Percentiles rank a stretch among this genome's conserved stretches.
Evolutionary conservation across 805 yeast genomes (phyloP).

Genomic region (Cyberlindnera bimundalis): DNA sequence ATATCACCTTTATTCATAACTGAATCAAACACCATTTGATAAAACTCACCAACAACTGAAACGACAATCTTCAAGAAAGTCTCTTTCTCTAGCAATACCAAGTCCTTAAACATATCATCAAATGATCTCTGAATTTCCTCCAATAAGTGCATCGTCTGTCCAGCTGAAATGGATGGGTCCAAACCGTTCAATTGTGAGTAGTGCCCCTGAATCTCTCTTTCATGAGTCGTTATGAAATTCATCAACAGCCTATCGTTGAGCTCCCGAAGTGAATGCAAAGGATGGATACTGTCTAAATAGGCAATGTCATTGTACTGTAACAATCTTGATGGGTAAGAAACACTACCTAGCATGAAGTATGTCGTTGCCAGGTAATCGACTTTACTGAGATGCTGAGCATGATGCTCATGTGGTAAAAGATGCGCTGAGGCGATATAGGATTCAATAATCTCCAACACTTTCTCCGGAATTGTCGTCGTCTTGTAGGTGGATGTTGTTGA

Average conservation of each 20-base stretch:
- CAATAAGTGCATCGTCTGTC: conserved; percentile 14
- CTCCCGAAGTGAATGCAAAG: conserved; percentile 37
- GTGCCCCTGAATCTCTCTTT: conserved; percentile 7
- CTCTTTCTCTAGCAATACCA: conserved; percentile 9
- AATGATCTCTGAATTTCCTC: conserved; percentile 14
- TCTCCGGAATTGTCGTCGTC: conserved; percentile 16
- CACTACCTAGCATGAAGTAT: conserved; percentile 19
- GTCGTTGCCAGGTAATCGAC: conserved; percentile 18
- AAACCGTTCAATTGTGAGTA: conserved; percentile 16
- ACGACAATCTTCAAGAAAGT: conserved; percentile 10
- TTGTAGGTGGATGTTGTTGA: conserved; percentile 1
- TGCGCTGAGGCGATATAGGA: conserved; percentile 16
- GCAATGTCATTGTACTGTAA: conserved; percentile 23
- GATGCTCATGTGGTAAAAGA: conserved; percentile 11
- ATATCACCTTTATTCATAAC: conserved; percentile 19
- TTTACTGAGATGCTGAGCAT: conserved; percentile 15
- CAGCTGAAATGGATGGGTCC: conserved; percentile 19
- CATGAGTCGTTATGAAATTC: conserved; percentile 11
- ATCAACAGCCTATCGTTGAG: conserved; percentile 31
- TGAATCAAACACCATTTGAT: conserved; percentile 17
- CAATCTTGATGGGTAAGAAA: conserved; percentile 12
- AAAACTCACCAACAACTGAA: conserved; percentile 20
- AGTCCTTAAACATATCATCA: conserved; percentile 4
- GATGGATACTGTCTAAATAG: conserved; percentile 5
- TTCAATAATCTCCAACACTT: conserved; percentile 12